A percentile compares a stretch with the other conserved stretches of the same genome.
Evolutionary conservation across 495 filamentous ascomycete genomes (phyloP).

Genomic region (Podospora comata): DNA sequence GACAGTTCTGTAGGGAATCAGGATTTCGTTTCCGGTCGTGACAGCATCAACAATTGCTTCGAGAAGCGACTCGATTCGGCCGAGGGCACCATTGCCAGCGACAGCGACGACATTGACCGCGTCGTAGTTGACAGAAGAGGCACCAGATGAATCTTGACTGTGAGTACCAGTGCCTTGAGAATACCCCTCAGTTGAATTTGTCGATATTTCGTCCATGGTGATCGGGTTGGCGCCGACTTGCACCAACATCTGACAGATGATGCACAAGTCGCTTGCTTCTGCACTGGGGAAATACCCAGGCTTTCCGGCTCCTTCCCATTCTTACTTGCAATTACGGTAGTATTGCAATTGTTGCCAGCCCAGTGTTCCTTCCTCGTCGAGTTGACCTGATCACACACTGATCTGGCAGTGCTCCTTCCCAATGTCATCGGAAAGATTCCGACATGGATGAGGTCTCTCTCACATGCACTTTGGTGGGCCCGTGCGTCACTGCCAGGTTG

Average conservation of each 20-base stretch:
- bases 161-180: background rate
- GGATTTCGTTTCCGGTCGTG: slow-evolving; percentile 40
- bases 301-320: background rate
- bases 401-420: background rate
- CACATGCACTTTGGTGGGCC: background rate
- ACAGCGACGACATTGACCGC: slow-evolving; percentile 12
- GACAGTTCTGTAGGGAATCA: slow-evolving; percentile 38
- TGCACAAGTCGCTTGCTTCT: background rate
- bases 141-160: background rate
- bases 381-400: background rate
- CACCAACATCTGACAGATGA: background rate
- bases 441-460: background rate
- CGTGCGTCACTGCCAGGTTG: background rate
- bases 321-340: background rate
- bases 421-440: slow-evolving; percentile 3
- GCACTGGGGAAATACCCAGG: background rate
- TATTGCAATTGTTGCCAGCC: background rate
- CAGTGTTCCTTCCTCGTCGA: background rate
- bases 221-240: background rate
- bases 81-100: slow-evolving; percentile 34
- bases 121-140: background rate
- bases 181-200: background rate
- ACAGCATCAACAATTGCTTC: slow-evolving; percentile 50
- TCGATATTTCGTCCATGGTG: background rate
- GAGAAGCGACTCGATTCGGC: slow-evolving; percentile 53